Evolutionary conservation across 2,329 filamentous ascomycete genomes (phyloP), one percentile per base, ranked within the genome.

Genomic region (Botrytis pseudocinerea): DNA sequence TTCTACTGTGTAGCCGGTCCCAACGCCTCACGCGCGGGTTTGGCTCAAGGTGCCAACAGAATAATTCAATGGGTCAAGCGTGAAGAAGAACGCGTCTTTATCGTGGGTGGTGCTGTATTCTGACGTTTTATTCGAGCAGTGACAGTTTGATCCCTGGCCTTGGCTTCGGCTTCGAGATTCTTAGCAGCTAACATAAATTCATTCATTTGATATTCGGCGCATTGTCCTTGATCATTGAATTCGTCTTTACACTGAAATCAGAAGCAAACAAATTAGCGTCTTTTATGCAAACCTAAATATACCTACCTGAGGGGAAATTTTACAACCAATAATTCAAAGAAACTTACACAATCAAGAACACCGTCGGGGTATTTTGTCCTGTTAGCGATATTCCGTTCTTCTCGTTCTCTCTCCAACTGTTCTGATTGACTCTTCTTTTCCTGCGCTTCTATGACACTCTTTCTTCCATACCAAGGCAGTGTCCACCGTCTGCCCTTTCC

Each of bases 81-180:
- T 76, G 96, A 99, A 83, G 95, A 98, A 82, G 95, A 98, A 82
- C 87, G 96, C 73, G 85, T 98, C 9, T 99, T 99, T 80, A 97
- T 99, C 74, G 96, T 99, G 80, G 96, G 96, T 1, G 97, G 96
- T n/a, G 96, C 95, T 61, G 95, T 98, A 77, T 92, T 92, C 63
- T 81, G 77, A 68, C 20, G 6, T 28, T 59, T 60, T 48, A 63
- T 14, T 69, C 25, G 4, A 44, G 59, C 28, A 60, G 28, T 64
- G 42, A 12, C n/a, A 38, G 20, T 44, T 28, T 16, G n/a, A 14
- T 4, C 25, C 25, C n/a, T 38, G 59, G 65, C 25, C 12, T 68
- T 48, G 5, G 35, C 35, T 18, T 42, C 35, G 48, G 35, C 48
- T 18, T 32, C 28, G 25, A 18, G 64, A 54, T 40, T 62, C 35